Evolutionary conservation across 805 yeast species (phyloP).

Genomic region (Nakazawaea sp.): DNA sequence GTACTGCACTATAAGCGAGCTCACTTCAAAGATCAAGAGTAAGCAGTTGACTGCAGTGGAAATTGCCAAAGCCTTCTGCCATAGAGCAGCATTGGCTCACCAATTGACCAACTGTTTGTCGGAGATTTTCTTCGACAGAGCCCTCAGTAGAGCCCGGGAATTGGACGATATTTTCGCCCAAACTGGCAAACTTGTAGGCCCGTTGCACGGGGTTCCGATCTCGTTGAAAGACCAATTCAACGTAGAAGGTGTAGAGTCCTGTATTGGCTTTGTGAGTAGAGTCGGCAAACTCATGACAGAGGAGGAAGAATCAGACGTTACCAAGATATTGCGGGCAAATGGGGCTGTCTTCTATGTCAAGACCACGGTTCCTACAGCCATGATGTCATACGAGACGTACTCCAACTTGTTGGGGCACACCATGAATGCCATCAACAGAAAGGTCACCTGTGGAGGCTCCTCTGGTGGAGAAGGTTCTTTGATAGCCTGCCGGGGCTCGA

Average conservation of each 20-base stretch:
- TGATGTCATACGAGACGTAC: slow-evolving; percentile 33
- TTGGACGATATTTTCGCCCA: slow-evolving; percentile 28
- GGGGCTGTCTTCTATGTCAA: slow-evolving; percentile 38
- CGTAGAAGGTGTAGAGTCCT: slow-evolving; percentile 30
- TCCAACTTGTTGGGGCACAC: slow-evolving; percentile 30
- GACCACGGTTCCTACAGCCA: slow-evolving; percentile 37
- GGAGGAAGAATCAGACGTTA: slow-evolving; percentile 21
- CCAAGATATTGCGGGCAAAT: slow-evolving; percentile 24
- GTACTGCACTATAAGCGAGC: slow-evolving; percentile 16
- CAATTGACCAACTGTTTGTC: slow-evolving; percentile 35
- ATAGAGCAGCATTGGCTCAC: slow-evolving; percentile 34
- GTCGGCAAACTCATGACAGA: slow-evolving; percentile 20
- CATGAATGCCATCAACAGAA: slow-evolving; percentile 30
- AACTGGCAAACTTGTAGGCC: slow-evolving; percentile 31
- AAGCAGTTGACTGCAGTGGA: slow-evolving; percentile 28
- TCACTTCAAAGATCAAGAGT: slow-evolving; percentile 19
- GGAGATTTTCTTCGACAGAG: slow-evolving; percentile 35
- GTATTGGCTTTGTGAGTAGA: slow-evolving; percentile 29
- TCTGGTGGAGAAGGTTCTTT: slow-evolving; percentile 40
- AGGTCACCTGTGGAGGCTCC: slow-evolving; percentile 34
- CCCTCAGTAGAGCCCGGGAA: slow-evolving; percentile 29
- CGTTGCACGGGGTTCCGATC: slow-evolving; percentile 38
- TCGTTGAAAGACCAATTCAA: slow-evolving; percentile 39
- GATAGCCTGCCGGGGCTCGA: slow-evolving; percentile 29
- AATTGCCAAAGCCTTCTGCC: slow-evolving; percentile 33